Base-by-base conservation (phyloP, 257 asterid genomes). In the Cruciata laevipes region DNA sequence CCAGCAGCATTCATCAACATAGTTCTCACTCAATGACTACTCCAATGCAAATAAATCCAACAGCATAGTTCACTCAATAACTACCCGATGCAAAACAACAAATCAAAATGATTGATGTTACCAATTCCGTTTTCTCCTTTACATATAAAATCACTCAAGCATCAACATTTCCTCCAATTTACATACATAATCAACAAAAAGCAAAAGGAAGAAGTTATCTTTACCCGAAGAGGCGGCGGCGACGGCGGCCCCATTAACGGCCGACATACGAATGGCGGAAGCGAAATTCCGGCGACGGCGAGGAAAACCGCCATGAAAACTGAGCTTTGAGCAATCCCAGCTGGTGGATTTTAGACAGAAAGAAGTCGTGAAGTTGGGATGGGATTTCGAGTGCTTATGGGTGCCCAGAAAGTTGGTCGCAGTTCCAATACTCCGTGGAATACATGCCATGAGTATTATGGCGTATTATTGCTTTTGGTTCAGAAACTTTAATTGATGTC, bases 391-490 rank as follows among this genome's bases (percentile, higher is more conserved):
- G 61, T 66, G 60, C 3, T 58, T 59, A 47, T 17, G 68, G 51
- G 64, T 51, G 65, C 69, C 61, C 58, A 65, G 69, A 66, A 63
- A 71, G 18, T 78, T 76, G 52, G 63, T 35, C 18, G 74, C 20
- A 57, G 72, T 74, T 32, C 75, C 75, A 0, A 57, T 27, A 30
- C 61, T 24, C 24, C 62, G 63, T 7, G 79, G 56, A 51, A 73
- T 65, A 71, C 79, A 73, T 57, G 85, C 83, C 85, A 81, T 81
- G 20, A 64, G 30, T 11, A 5, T 51, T 51, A 53, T 23, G 2
- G 38, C 27, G n/a, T n/a, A n/a, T n/a, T n/a, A n/a, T n/a, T n/a
- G n/a, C 13, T 11, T 30, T 9, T 31, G 13, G 62, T 62, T 27
- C 44, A 18, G 16, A 51, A 14, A 31, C 33, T 11, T 0, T 0